These are phyloP conservation scores for Hura crepitans DNA, from an alignment of 441 rosid species.

Conservation along the genomic window DNA sequence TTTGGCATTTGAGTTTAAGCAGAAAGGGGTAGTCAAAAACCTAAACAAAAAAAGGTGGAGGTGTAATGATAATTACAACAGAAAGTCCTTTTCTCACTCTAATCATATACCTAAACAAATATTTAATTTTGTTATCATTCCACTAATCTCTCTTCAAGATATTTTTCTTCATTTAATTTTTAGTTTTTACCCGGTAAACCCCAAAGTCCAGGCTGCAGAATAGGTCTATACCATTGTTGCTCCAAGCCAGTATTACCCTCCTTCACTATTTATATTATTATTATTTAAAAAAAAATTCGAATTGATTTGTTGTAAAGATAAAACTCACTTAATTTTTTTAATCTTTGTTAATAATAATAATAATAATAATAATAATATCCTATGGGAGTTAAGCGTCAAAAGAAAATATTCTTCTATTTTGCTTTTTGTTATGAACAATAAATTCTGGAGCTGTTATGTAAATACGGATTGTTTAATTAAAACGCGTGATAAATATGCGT, in stretches of 20 bases:
- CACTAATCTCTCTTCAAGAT: constrained; percentile 8
- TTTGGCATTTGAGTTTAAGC: background rate
- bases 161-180: no score
- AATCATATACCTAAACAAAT: background rate
- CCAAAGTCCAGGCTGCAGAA: constrained; percentile 30
- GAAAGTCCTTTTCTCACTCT: constrained; percentile 20
- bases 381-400: no score
- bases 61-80: constrained; percentile 22
- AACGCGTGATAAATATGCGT: no score
- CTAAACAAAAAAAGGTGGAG: constrained; percentile 9
- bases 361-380: no score
- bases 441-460: background rate
- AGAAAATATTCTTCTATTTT: background rate
- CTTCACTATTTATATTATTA: background rate
- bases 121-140: constrained; percentile 5
- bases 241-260: constrained; percentile 6
- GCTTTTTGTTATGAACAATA: background rate
- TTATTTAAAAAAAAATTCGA: no score
- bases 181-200: constrained; percentile 13
- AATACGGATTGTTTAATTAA: no score
- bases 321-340: background rate
- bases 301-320: no score
- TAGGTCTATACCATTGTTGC: constrained; percentile 18
- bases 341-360: no score
- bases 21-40: background rate